Percentiles rank a stretch among this genome's conserved stretches.
These are phyloP conservation scores for Paxillus involutus DNA, from an alignment of 768 basidiomycete species.

Conservation along the genomic window DNA sequence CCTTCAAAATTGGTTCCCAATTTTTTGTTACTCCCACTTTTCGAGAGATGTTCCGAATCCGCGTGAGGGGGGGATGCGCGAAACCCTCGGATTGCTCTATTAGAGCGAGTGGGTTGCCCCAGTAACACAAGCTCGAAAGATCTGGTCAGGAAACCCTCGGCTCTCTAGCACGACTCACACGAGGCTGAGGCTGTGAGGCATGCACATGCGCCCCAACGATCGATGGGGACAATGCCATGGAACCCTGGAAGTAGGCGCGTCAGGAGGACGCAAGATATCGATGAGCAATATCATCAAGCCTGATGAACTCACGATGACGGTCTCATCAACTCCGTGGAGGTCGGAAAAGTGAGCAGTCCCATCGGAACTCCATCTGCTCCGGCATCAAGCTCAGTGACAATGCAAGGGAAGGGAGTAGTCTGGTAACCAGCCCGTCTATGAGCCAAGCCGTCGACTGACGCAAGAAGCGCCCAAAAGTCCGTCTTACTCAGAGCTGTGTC, in stretches of 20 bases:
- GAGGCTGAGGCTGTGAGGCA: slow-evolving; percentile 3
- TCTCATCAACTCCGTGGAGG: slow-evolving; percentile 19
- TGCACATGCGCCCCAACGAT: slow-evolving; percentile 19
- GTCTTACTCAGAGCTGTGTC: background rate
- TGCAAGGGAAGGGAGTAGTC: background rate
- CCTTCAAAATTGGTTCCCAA: background rate
- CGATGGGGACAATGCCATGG: background rate
- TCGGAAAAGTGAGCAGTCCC: slow-evolving; percentile 17
- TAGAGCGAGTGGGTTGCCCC: slow-evolving; percentile 17
- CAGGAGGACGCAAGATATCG: slow-evolving; percentile 6
- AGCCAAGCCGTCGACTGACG: background rate
- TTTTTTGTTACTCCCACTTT: background rate
- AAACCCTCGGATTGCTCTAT: too few relatives aligned
- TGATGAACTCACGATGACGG: background rate
- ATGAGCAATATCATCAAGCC: slow-evolving; percentile 2
- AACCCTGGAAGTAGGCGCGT: background rate
- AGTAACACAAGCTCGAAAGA: slow-evolving; percentile 24
- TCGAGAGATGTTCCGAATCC: background rate
- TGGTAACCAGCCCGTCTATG: too few relatives aligned
- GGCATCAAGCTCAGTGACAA: slow-evolving; percentile 4
- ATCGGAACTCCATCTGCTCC: slow-evolving; percentile 5
- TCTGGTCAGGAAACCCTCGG: slow-evolving; percentile 7
- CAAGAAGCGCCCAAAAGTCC: background rate
- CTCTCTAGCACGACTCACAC: too few relatives aligned
- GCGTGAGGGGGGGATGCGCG: too few relatives aligned